phyloP scores from a whole-genome alignment of 2,329 filamentous ascomycete genomes.

The Pseudogymnoascus sp. region DNA sequence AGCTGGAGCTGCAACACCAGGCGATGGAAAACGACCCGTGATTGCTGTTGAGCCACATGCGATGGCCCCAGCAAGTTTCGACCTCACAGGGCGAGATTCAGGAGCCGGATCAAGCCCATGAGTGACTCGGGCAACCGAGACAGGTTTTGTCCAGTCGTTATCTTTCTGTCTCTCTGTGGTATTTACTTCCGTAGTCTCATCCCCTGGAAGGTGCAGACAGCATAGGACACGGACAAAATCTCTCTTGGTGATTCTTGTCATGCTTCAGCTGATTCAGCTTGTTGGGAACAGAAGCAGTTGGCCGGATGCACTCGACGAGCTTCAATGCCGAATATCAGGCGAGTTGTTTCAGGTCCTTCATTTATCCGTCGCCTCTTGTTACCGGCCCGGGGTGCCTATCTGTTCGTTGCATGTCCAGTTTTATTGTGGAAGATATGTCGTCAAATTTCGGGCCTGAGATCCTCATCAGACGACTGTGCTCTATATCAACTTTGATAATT shows the following conservation, averaged over 20 bases:
- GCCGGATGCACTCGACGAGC: not conserved
- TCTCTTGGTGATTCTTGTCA: not conserved
- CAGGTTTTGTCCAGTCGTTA: not conserved
- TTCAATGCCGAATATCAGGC: not conserved
- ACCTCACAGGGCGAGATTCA: not conserved
- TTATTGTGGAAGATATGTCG: no score
- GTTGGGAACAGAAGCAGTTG: not conserved
- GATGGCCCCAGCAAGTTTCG: not conserved
- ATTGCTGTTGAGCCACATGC: not conserved
- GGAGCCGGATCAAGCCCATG: not conserved
- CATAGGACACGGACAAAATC: not conserved
- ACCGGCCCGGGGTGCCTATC: not conserved
- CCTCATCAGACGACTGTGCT: not conserved
- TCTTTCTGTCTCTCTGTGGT: not conserved
- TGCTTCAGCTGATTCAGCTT: not conserved
- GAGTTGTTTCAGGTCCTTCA: not conserved
- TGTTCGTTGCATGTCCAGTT: not conserved
- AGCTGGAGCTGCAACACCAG: not conserved
- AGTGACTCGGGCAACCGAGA: not conserved
- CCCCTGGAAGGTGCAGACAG: not conserved
- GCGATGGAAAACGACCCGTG: not conserved
- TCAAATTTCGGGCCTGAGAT: not conserved
- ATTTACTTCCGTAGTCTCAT: not conserved
- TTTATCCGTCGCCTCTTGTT: not conserved
- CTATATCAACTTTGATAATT: not conserved